Evolutionary conservation across 768 basidiomycete species (phyloP), one percentile per base, ranked within the genome.

Genomic region (Lentinula raphanica): DNA sequence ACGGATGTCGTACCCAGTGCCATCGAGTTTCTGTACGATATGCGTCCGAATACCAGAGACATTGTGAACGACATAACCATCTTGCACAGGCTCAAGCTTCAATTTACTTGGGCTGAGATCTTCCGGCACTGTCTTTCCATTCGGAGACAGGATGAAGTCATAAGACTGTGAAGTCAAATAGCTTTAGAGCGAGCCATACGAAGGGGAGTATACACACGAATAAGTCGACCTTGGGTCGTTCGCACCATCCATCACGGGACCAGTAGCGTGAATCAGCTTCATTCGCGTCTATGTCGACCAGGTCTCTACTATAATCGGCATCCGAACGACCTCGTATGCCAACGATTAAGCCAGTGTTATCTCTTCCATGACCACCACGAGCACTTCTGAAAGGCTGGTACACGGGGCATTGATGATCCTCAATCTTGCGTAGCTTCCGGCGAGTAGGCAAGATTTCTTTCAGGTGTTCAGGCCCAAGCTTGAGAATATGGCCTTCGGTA

Each of bases 401-500:
- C 6, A 73, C 77, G 3, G 90, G 88, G 65, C 96, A 98, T 65
- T 87, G 86, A 27, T 87, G 82, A 58, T 72, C 81, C 64, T 88
- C 84, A 27, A 83, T 76, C 23, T 80, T 78, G 19, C 90, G 84
- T 60, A 84, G 71, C 62, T 80, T 80, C 65, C 80, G 80, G 17
- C 85, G 82, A 3, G 80, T 72, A 31, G 80, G 61, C n/a, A 88
- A 84, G 36, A 81, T 72, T 7, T 82, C 79, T 60, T 76, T 80
- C 28, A 89, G 74, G 50, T 82, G 75, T 46, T 81, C 65, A 38
- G 64, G 69, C 1, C 83, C 84, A 19, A 97, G 79, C 11, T 79
- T 78, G 44, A 99, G 76, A 25, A 93, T 79, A 67, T 99, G 97
- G 0, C 96, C 97, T 70, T 98, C 97, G 1, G 97, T 99, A 5